These are phyloP conservation scores for Colletotrichum brevisporum DNA, from an alignment of 2,329 filamentous ascomycete species.

Conservation along the genomic window DNA sequence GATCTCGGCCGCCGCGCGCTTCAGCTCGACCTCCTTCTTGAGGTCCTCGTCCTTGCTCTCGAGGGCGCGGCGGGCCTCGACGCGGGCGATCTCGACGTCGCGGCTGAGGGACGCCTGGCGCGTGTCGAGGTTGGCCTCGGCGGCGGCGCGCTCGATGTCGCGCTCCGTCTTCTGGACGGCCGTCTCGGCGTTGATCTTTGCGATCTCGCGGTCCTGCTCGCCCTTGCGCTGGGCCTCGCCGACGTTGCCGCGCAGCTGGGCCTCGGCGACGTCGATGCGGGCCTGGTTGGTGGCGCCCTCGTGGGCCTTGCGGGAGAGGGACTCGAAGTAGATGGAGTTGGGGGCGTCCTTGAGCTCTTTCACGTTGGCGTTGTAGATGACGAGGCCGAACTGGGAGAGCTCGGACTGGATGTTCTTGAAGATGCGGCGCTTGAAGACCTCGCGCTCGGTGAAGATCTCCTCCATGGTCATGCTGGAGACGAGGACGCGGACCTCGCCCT, in stretches of 20 bases:
- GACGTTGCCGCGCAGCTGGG: conserved; percentile 76
- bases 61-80: conserved; percentile 79
- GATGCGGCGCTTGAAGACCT: conserved; percentile 82
- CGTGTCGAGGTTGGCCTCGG: conserved; percentile 82
- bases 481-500: conserved; percentile 87
- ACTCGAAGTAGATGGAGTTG: conserved; percentile 86
- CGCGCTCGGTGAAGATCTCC: conserved; percentile 85
- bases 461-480: conserved; percentile 95
- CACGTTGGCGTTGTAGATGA: conserved; percentile 81
- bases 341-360: conserved; percentile 90
- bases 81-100: conserved; percentile 82
- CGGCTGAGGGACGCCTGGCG: conserved; percentile 80
- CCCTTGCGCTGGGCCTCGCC: conserved; percentile 85
- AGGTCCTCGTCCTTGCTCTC: conserved; percentile 86
- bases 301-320: conserved; percentile 85
- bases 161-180: conserved; percentile 88
- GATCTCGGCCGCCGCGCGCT: conserved; percentile 83
- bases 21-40: conserved; percentile 82
- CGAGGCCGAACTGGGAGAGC: conserved; percentile 83
- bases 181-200: conserved; percentile 89
- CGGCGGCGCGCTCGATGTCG: conserved; percentile 83
- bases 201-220: conserved; percentile 86
- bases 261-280: conserved; percentile 75
- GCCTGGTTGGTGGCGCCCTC: conserved; percentile 89
- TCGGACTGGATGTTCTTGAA: conserved; percentile 84